Conservation (phyloP, 805 yeast species). For the Kodamaea nitidulidarum region DNA sequence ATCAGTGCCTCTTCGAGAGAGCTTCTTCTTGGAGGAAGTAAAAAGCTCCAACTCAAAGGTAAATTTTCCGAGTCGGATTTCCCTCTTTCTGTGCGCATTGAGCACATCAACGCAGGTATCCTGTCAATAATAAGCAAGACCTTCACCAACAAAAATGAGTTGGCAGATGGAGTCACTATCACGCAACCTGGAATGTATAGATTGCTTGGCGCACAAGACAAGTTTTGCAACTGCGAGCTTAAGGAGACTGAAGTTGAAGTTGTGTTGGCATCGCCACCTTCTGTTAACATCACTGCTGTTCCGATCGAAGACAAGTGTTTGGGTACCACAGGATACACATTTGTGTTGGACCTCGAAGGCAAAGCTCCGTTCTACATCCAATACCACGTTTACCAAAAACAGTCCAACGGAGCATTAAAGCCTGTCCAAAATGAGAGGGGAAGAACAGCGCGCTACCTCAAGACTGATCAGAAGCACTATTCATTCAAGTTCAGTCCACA, state of each 20-base stretch:
- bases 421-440: slow-evolving; percentile 34
- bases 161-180: slow-evolving; percentile 32
- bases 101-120: slow-evolving; percentile 2
- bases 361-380: slow-evolving; percentile 75
- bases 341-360: slow-evolving; percentile 67
- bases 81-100: slow-evolving; percentile 40
- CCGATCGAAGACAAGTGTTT: slow-evolving; percentile 83
- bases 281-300: slow-evolving; percentile 41
- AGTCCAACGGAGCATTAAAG: slow-evolving; percentile 26
- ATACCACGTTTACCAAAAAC: slow-evolving; percentile 53
- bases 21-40: slow-evolving; percentile 24
- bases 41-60: slow-evolving; percentile 10
- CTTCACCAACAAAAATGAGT: slow-evolving; percentile 23
- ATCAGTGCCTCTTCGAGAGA: slow-evolving; percentile 19
- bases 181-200: slow-evolving; percentile 64
- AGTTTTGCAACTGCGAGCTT: slow-evolving; percentile 59
- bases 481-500: slow-evolving; percentile 68
- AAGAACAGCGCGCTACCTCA: slow-evolving; percentile 22
- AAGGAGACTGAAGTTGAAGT: slow-evolving; percentile 37
- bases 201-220: slow-evolving; percentile 51
- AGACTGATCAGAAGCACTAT: slow-evolving; percentile 20
- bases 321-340: slow-evolving; percentile 78
- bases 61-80: slow-evolving; percentile 31
- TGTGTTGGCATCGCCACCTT: slow-evolving; percentile 37
- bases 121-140: slow-evolving; percentile 15